phyloP scores from a whole-genome alignment of 345 rosid genomes.

The Eucalyptus curtisii region DNA sequence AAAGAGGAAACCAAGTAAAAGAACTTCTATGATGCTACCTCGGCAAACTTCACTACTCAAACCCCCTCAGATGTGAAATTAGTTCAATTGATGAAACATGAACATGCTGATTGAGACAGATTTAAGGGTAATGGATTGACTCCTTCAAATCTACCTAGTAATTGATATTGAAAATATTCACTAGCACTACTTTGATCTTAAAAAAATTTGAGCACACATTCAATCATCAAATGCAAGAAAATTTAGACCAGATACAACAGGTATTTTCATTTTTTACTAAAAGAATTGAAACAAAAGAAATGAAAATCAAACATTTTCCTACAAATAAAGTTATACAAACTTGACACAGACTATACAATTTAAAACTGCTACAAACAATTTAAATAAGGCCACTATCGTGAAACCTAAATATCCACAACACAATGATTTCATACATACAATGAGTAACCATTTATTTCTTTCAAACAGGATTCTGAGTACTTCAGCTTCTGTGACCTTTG shows the following conservation, averaged over 20 bases:
- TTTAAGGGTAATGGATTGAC: not conserved
- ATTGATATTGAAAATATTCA: not conserved
- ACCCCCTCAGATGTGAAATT: not conserved
- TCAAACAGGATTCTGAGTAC: not conserved
- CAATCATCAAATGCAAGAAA: not conserved
- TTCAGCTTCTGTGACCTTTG: not conserved
- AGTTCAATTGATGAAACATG: not conserved
- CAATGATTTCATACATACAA: not conserved
- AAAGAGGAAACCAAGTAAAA: not conserved
- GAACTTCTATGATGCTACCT: not conserved
- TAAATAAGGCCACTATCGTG: not conserved
- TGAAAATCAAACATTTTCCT: not conserved
- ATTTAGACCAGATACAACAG: not conserved
- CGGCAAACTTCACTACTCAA: not conserved
- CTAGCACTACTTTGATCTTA: not conserved
- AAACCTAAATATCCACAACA: not conserved
- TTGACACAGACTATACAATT: not conserved
- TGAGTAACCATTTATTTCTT: not conserved
- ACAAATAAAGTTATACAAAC: not conserved
- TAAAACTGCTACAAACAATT: not conserved
- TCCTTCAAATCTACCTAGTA: not conserved
- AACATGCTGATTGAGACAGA: not conserved
- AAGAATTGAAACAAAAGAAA: not conserved
- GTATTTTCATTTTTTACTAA: not conserved
- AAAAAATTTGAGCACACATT: not conserved